Evolutionary conservation across 306 rosid genomes (phyloP).

Genomic region (Vigna mungo): DNA sequence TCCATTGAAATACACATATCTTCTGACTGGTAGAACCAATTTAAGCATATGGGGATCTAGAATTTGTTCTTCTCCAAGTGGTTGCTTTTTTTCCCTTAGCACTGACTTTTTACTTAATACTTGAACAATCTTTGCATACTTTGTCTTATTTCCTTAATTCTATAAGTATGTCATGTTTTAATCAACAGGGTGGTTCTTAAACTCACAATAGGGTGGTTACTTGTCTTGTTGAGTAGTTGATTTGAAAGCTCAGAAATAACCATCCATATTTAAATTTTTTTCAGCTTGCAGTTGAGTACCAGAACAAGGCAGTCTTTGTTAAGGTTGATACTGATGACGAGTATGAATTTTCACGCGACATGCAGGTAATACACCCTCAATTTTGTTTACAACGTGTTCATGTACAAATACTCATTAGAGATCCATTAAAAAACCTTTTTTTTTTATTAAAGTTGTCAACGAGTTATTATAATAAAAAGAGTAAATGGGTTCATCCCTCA

Average conservation of each 20-base stretch:
- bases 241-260: slow-evolving; percentile 39
- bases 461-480: not conserved
- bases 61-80: slow-evolving; percentile 21
- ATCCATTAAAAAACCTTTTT: not conserved
- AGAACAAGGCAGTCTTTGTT: slow-evolving; percentile 63
- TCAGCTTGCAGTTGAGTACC: slow-evolving; percentile 96
- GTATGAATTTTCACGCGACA: slow-evolving; percentile 85
- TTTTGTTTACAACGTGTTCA: slow-evolving; percentile 17
- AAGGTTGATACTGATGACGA: slow-evolving; percentile 95
- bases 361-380: slow-evolving; percentile 72
- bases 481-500: not conserved
- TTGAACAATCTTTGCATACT: slow-evolving; percentile 1
- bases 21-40: not conserved
- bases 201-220: slow-evolving; percentile 15
- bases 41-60: slow-evolving; percentile 1
- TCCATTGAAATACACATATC: not conserved
- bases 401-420: slow-evolving; percentile 8
- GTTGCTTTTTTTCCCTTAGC: slow-evolving; percentile 6
- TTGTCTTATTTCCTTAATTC: slow-evolving; percentile 19
- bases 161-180: slow-evolving; percentile 18
- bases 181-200: slow-evolving; percentile 14
- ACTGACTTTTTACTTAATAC: not conserved
- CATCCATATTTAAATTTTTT: slow-evolving; percentile 6
- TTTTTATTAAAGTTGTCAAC: not conserved
- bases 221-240: not conserved